phyloP scores from a whole-genome alignment of 1,284 basidiomycete species.

The Wallemia mellicola region DNA sequence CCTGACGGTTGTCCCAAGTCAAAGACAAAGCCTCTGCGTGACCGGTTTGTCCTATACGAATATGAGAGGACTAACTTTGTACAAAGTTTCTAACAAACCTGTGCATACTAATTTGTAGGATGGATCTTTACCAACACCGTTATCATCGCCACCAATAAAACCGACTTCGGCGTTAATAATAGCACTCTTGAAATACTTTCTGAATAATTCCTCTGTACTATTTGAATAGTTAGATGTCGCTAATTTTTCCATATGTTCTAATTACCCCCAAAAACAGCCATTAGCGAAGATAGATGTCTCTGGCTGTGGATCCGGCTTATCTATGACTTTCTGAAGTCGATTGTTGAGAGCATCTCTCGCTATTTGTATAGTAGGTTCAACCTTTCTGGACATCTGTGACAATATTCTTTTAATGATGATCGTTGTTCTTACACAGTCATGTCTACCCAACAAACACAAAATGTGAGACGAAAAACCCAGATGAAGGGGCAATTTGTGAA shows the following conservation, averaged over 20 bases:
- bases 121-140: background rate
- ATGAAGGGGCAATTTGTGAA: background rate
- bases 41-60: slow-evolving; percentile 22
- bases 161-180: background rate
- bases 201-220: background rate
- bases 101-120: background rate
- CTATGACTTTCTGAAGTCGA: background rate
- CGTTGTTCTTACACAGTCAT: background rate
- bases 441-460: background rate
- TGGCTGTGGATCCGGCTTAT: background rate
- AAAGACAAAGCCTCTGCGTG: slow-evolving; percentile 74
- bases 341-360: background rate
- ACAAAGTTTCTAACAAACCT: background rate
- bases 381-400: background rate
- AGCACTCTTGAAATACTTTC: background rate
- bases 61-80: background rate
- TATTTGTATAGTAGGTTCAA: background rate
- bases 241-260: background rate
- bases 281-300: background rate
- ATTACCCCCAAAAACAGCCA: slow-evolving; percentile 1
- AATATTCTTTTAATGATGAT: background rate
- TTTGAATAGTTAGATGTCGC: background rate
- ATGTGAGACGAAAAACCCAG: background rate
- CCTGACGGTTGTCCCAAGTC: slow-evolving; percentile 47
- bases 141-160: slow-evolving; percentile 1